These are phyloP conservation scores for Apiospora marii DNA, from an alignment of 2,329 filamentous ascomycete genomes.

Conservation along the genomic window DNA sequence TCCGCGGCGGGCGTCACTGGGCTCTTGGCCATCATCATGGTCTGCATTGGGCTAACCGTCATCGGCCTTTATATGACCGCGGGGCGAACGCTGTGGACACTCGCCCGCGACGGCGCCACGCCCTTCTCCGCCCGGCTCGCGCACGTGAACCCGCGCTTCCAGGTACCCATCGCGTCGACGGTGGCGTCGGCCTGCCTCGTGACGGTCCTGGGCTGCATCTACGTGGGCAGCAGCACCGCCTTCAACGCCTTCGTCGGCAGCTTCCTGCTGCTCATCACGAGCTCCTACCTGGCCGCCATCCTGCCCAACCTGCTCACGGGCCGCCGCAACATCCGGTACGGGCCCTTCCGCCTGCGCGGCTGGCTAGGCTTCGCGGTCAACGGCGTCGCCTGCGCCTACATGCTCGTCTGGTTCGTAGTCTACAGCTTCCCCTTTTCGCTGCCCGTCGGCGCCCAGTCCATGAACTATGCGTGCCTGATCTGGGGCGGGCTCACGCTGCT, in stretches of 20 bases:
- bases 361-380: slow-evolving; percentile 59
- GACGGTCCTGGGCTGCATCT: slow-evolving; percentile 68
- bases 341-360: slow-evolving; percentile 64
- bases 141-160: slow-evolving; percentile 39
- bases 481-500: slow-evolving; percentile 51
- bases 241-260: slow-evolving; percentile 71
- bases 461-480: slow-evolving; percentile 62
- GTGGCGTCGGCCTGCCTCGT: slow-evolving; percentile 51
- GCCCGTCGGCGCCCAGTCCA: slow-evolving; percentile 53
- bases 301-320: slow-evolving; percentile 61
- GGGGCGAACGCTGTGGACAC: slow-evolving; percentile 50
- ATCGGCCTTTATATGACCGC: slow-evolving; percentile 49
- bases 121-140: slow-evolving; percentile 38
- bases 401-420: slow-evolving; percentile 67
- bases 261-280: slow-evolving; percentile 37
- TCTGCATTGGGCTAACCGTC: slow-evolving; percentile 52
- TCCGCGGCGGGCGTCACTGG: slow-evolving; percentile 53
- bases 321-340: slow-evolving; percentile 56
- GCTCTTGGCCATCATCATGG: slow-evolving; percentile 20
- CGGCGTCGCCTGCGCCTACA: slow-evolving; percentile 61
- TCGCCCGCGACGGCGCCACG: slow-evolving; percentile 50
- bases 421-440: slow-evolving; percentile 65
- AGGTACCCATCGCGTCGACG: slow-evolving; percentile 56
- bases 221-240: slow-evolving; percentile 70
- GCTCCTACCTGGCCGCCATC: slow-evolving; percentile 71